Base-by-base conservation (phyloP, 2,329 filamentous ascomycete species). In the Metarhizium sp. region DNA sequence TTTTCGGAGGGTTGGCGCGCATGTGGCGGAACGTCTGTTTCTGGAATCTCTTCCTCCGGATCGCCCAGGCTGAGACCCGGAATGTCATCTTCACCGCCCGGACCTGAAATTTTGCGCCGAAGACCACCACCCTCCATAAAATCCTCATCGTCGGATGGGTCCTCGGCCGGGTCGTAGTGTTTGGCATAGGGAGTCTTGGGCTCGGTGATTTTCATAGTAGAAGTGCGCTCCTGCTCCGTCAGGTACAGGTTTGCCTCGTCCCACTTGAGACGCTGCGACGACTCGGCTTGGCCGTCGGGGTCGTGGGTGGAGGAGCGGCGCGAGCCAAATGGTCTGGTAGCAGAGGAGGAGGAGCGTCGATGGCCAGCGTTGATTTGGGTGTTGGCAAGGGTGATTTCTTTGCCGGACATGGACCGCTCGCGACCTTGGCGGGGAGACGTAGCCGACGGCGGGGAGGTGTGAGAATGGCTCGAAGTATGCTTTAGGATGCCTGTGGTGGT, bases 201-300 rank as follows among this genome's bases (percentile, higher is more conserved):
- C 75, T 99, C 94, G 62, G 91, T 89, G 61, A 99, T 99, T 79
- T 97, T 99, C 94, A 99, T 99, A 57, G 92, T 96, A 59, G 88
- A 87, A 57, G 86, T 90, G 72, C 89, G 92, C 73, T 97, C 90
- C 72, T 97, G 92, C 75, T 99, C 94, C 7, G 94, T 94, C 53
- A 99, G 81, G 73, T 96, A 99, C 36, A 99, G 81, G 68, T 99
- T 99, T 49, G 90, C 94, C 76, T 99, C 94, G 71, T 99, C 94
- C 94, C 94, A 99, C 75, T 96, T 96, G 62, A 99, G 79, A 59
- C 91, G 86, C 59, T 88, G 87, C 57, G 81, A 85, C 18, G 76
- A 70, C 46, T 80, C 76, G 49, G 75, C 71, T 25, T 76, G 74
- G 58, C 74, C 69, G 53, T 67, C 71, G 57, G 65, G 69, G 52